Evolutionary conservation across 2,329 filamentous ascomycete species (phyloP), one percentile per base, ranked within the genome.

Genomic region (Calonectria multiphialidica): DNA sequence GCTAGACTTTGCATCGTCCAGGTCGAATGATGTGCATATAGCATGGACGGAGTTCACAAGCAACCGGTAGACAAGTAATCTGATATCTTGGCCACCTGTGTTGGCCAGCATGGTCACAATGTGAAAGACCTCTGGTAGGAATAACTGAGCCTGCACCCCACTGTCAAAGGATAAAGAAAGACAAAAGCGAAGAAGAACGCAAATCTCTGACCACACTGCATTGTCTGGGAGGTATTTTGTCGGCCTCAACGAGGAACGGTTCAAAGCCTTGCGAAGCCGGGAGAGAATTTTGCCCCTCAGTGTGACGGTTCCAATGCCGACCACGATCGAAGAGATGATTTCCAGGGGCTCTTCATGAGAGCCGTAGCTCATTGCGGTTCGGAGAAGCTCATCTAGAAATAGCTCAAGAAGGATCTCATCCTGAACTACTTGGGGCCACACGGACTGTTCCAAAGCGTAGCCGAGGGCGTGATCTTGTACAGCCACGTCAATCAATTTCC

Each of bases 21-120:
- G 83, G 8, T 84, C 82, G 79, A 93, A 93, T 0, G 90, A 91
- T 1, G 91, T 92, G 79, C 91, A 93, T 42, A 92, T 89, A 8
- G 92, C 90, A 80, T 94, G 92, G 16, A 94, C 87, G 1, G 92
- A 90, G 81, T 93, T 94, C 65, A 93, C 88, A 28, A 94, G 83
- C 13, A 94, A 83, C 66, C 90, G 88, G 79, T 93, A 91, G 3
- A 93, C 90, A 23, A 90, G 84, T 9, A 88, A 81, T 59, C 91
- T 87, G 8, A 92, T 85, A 13, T 90, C 88, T 12, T 87, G 82
- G 13, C 87, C 82, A 8, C 92, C 92, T 1, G 90, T 93, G 76
- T 93, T 93, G 42, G 91, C 90, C 30, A 93, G 86, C 90, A 94
- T 93, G 0, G 92, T 93, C 71, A 93, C 90, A 61, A 93, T 86